Conservation (phyloP, 2,329 filamentous ascomycete species). For the Hypoxylon sp. region DNA sequence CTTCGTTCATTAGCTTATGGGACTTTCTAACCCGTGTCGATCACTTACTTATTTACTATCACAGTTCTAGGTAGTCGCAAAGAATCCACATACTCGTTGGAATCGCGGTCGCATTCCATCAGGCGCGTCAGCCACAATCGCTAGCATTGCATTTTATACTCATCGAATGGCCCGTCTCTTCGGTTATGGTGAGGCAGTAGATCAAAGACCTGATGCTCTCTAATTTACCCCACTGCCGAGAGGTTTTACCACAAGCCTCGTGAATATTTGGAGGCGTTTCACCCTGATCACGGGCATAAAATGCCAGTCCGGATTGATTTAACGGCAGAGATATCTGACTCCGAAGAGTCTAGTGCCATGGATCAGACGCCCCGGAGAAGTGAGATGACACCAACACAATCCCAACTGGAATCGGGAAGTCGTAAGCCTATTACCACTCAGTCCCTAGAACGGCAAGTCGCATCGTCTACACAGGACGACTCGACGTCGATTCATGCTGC, state of each 20-base stretch:
- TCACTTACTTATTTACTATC: conserved; percentile 1
- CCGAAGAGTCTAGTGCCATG: conserved; percentile 42
- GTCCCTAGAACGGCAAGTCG: conserved; percentile 30
- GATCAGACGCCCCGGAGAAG: conserved; percentile 24
- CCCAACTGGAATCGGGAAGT: conserved; percentile 39
- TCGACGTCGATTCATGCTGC: conserved; percentile 36
- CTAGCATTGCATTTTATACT: conserved; percentile 6
- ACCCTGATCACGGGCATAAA: conserved; percentile 29
- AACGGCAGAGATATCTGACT: conserved; percentile 45
- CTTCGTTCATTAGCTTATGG: background rate
- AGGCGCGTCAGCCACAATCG: conserved; percentile 2
- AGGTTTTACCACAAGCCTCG: conserved; percentile 9
- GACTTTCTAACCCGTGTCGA: background rate
- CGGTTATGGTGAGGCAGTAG: background rate
- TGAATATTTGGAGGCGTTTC: conserved; percentile 4
- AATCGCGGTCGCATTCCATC: conserved; percentile 17
- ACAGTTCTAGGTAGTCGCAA: conserved; percentile 6
- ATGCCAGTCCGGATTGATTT: conserved; percentile 38
- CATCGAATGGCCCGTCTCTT: conserved; percentile 1
- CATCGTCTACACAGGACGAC: conserved; percentile 27
- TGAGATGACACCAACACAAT: conserved; percentile 27
- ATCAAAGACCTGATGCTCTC: conserved; percentile 15
- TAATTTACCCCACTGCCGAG: conserved; percentile 8
- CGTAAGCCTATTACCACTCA: conserved; percentile 41
- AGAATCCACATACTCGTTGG: background rate